Conservation (phyloP, 495 filamentous ascomycete genomes). For the Daldinia childiae region DNA sequence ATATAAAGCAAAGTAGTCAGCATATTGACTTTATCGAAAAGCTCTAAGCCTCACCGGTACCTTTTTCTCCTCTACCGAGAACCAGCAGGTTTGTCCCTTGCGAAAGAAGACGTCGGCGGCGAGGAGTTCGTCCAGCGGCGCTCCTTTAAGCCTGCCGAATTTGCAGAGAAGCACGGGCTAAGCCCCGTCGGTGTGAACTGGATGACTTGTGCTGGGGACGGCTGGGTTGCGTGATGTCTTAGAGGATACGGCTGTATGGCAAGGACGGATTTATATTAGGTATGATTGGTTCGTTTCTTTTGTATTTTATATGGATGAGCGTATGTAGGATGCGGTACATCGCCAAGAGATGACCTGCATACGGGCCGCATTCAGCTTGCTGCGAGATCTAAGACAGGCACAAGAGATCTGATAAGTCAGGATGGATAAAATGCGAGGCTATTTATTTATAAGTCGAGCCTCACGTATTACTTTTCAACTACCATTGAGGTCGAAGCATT, state of each 20-base stretch:
- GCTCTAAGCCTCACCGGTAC: conserved; percentile 46
- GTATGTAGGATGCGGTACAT: not conserved
- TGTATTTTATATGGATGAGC: not conserved
- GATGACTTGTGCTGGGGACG: conserved; percentile 45
- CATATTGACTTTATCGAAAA: conserved; percentile 11
- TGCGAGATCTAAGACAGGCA: conserved; percentile 15
- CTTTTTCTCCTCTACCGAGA: conserved; percentile 44
- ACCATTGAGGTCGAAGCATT: not conserved
- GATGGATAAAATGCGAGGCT: not conserved
- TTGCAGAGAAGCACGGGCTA: conserved; percentile 39
- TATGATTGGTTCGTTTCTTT: conserved; percentile 19
- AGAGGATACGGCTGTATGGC: not conserved
- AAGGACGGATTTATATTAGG: not conserved
- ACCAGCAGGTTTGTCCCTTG: conserved; percentile 19
- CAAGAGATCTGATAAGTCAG: conserved; percentile 9
- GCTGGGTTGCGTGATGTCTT: conserved; percentile 28
- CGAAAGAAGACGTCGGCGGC: conserved; percentile 40
- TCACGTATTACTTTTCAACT: not conserved
- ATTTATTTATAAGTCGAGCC: not conserved
- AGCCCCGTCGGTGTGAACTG: conserved; percentile 40
- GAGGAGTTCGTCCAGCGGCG: conserved; percentile 45
- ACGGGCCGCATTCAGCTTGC: conserved; percentile 26
- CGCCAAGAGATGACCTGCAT: conserved; percentile 36
- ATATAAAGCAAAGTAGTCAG: not conserved
- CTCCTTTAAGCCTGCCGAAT: conserved; percentile 36